These are phyloP conservation scores for Xylaria palmicola DNA, from an alignment of 495 filamentous ascomycete genomes.

Conservation along the genomic window DNA sequence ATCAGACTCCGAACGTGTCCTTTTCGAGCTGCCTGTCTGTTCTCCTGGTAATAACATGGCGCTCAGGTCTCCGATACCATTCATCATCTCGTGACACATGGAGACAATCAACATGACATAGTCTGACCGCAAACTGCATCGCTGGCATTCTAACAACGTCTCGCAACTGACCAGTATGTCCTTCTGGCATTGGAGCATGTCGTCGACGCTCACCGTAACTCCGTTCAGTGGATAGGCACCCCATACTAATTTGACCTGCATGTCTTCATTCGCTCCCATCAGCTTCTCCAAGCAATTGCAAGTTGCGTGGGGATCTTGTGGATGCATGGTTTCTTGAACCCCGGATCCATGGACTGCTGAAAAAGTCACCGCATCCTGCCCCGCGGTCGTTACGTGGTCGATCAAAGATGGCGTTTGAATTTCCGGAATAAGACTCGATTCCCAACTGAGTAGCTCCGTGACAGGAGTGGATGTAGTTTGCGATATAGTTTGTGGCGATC, in stretches of 20 bases:
- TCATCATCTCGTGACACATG: constrained; percentile 6
- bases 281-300: not conserved
- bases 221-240: not conserved
- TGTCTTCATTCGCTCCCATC: not conserved
- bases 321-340: not conserved
- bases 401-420: not conserved
- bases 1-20: not conserved
- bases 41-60: not conserved
- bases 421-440: not conserved
- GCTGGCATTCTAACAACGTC: not conserved
- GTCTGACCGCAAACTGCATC: not conserved
- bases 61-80: not conserved
- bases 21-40: not conserved
- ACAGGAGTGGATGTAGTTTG: not conserved
- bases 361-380: not conserved
- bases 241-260: constrained; percentile 9
- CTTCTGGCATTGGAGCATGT: constrained; percentile 4
- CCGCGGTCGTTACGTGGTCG: too few species aligned
- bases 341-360: not conserved
- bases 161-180: constrained; percentile 3
- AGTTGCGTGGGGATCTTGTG: not conserved
- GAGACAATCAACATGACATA: constrained; percentile 3
- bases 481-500: not conserved
- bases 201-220: not conserved
- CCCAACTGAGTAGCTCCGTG: not conserved